These are phyloP conservation scores for Lichina pygmaea DNA, from an alignment of 495 filamentous ascomycete genomes.

Conservation along the genomic window DNA sequence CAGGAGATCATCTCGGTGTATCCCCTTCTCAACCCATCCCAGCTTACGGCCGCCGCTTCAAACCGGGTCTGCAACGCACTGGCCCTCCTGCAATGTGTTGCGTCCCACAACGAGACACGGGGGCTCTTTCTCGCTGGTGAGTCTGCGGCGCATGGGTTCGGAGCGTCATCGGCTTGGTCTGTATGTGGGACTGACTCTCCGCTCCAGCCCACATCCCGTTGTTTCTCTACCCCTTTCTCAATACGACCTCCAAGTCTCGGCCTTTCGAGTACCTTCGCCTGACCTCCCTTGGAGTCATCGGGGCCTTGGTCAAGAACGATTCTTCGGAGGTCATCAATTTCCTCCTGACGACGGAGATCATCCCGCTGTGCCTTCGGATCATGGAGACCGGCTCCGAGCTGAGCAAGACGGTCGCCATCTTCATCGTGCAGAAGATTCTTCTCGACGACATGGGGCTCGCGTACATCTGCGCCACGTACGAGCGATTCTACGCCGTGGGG, in stretches of 20 bases:
- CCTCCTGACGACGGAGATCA: slow-evolving; percentile 94
- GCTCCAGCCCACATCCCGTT: slow-evolving; percentile 80
- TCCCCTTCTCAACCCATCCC: slow-evolving; percentile 81
- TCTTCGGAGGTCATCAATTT: slow-evolving; percentile 98
- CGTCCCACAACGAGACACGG: slow-evolving; percentile 88
- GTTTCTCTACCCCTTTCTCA: slow-evolving; percentile 94
- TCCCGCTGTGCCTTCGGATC: slow-evolving; percentile 88
- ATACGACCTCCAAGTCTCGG: slow-evolving; percentile 93
- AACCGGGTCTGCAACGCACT: slow-evolving; percentile 97
- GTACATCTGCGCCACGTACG: slow-evolving; percentile 97
- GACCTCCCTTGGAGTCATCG: slow-evolving; percentile 94
- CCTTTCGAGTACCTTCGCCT: slow-evolving; percentile 96
- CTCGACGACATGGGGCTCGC: slow-evolving; percentile 91
- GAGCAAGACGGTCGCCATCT: slow-evolving; percentile 97
- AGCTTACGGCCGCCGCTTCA: slow-evolving; percentile 84
- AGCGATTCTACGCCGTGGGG: slow-evolving; percentile 96
- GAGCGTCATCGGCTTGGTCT: neutral
- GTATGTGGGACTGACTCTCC: slow-evolving; percentile 5
- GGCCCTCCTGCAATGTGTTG: slow-evolving; percentile 88
- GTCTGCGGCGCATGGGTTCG: slow-evolving; percentile 2
- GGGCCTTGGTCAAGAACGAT: slow-evolving; percentile 95
- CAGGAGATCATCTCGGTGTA: slow-evolving; percentile 99
- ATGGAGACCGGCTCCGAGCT: slow-evolving; percentile 99
- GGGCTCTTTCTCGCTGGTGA: slow-evolving; percentile 76
- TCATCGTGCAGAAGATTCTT: slow-evolving; percentile 99